A percentile compares a stretch with the other conserved stretches of the same genome.
Evolutionary conservation across 305 asterid genomes (phyloP).

Genomic region (Fraxinus latifolia): DNA sequence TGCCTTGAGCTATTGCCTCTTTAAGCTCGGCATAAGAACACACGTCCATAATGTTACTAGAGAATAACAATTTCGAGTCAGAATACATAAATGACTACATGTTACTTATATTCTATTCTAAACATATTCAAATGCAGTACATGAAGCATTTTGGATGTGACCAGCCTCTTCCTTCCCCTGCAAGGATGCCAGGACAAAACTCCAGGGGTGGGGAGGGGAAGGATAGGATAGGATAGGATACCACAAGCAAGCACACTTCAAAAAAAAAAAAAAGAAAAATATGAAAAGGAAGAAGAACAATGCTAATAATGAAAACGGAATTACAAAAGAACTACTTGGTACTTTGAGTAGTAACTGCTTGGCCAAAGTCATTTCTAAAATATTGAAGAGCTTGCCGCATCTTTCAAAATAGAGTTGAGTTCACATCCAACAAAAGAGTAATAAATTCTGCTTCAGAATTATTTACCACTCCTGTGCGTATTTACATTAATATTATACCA

Average conservation of each 20-base stretch:
- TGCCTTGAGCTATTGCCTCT: conserved; percentile 86
- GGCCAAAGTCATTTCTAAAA: not conserved
- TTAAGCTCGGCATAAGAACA: conserved; percentile 81
- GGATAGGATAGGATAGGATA: not conserved
- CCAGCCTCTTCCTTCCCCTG: not conserved
- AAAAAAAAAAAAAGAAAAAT: not conserved
- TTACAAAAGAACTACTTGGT: not conserved
- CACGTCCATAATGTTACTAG: conserved; percentile 85
- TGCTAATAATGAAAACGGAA: not conserved
- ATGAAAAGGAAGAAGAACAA: not conserved
- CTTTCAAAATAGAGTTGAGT: not conserved
- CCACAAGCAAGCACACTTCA: not conserved
- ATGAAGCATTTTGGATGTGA: not conserved
- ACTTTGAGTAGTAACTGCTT: not conserved
- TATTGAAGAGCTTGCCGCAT: not conserved
- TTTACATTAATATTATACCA: not conserved
- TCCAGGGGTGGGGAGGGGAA: not conserved
- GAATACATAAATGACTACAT: conserved; percentile 23
- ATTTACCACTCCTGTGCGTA: not conserved
- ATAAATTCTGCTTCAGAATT: not conserved
- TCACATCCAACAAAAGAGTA: not conserved
- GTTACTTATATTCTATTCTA: not conserved
- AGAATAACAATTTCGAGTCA: conserved; percentile 17
- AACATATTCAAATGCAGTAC: not conserved
- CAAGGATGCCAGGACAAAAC: not conserved